phyloP scores from a whole-genome alignment of 2,329 filamentous ascomycete species.

The Proliferodiscus dingleyae region DNA sequence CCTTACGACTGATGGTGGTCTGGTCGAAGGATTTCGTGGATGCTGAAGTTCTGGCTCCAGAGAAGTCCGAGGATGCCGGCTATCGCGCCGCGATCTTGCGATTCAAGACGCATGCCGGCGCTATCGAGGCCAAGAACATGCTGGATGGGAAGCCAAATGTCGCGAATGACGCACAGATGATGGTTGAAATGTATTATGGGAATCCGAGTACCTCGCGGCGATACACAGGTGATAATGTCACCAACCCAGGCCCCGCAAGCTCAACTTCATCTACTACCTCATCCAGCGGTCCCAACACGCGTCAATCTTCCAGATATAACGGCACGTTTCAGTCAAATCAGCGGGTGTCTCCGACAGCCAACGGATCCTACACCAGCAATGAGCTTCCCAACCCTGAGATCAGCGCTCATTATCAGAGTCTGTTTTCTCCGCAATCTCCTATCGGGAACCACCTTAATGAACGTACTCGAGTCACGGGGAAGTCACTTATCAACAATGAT shows the following conservation, averaged over 20 bases:
- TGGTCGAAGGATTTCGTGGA: slow-evolving; percentile 52
- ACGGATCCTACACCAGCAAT: slow-evolving; percentile 47
- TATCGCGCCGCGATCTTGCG: slow-evolving; percentile 49
- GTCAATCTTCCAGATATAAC: slow-evolving; percentile 47
- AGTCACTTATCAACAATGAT: slow-evolving; percentile 67
- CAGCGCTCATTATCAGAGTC: slow-evolving; percentile 50
- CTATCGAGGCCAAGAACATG: slow-evolving; percentile 52
- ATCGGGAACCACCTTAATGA: slow-evolving; percentile 66
- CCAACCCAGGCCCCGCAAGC: slow-evolving; percentile 36
- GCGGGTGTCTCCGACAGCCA: slow-evolving; percentile 49
- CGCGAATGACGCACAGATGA: slow-evolving; percentile 46
- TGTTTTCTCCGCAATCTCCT: slow-evolving; percentile 71
- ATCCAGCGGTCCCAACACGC: slow-evolving; percentile 29
- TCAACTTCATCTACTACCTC: slow-evolving; percentile 38
- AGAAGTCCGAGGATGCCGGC: slow-evolving; percentile 45
- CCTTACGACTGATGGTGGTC: slow-evolving; percentile 51
- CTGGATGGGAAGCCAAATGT: slow-evolving; percentile 51
- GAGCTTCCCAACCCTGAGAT: slow-evolving; percentile 57
- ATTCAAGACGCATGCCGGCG: slow-evolving; percentile 49
- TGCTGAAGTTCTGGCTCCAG: slow-evolving; percentile 46
- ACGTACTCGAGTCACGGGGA: slow-evolving; percentile 56
- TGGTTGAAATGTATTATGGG: slow-evolving; percentile 51
- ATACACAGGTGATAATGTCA: slow-evolving; percentile 48
- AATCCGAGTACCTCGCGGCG: slow-evolving; percentile 37
- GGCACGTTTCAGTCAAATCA: slow-evolving; percentile 48